These are phyloP conservation scores for Gossypium davidsonii DNA, from an alignment of 441 rosid genomes.

Conservation along the genomic window DNA sequence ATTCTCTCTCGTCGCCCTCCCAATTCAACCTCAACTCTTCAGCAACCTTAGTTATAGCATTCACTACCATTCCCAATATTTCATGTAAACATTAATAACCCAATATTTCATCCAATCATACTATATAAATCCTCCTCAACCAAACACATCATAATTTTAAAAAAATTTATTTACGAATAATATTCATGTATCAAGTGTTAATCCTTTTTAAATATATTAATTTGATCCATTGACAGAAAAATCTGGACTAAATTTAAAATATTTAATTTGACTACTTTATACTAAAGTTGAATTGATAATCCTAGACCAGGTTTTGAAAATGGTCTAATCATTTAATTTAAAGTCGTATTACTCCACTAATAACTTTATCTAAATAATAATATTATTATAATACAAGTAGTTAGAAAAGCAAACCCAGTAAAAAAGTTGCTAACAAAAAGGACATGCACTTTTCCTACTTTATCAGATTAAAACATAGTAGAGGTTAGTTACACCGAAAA, in stretches of 20 bases:
- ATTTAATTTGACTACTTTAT: neutral
- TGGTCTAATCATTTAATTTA: neutral
- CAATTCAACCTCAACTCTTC: neutral
- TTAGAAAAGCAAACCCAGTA: neutral
- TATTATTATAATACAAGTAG: neutral
- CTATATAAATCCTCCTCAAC: too few species aligned
- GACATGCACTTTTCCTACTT: neutral
- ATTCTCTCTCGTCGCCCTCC: conserved; percentile 3
- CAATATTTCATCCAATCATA: too few species aligned
- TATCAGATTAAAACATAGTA: neutral
- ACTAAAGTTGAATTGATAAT: neutral
- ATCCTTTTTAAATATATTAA: too few species aligned
- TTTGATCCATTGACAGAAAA: too few species aligned
- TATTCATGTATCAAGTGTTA: too few species aligned
- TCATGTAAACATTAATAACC: neutral
- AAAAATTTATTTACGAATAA: too few species aligned
- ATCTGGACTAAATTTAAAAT: too few species aligned
- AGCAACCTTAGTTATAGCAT: neutral
- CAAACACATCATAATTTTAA: too few species aligned
- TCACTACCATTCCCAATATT: neutral
- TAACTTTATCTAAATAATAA: neutral
- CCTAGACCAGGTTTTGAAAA: neutral
- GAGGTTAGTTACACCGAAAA: too few species aligned
- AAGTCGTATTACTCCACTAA: neutral
- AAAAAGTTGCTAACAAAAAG: neutral